Conservation (phyloP, 176 grass and related monocot species). For the Tillandsia leiboldiana region DNA sequence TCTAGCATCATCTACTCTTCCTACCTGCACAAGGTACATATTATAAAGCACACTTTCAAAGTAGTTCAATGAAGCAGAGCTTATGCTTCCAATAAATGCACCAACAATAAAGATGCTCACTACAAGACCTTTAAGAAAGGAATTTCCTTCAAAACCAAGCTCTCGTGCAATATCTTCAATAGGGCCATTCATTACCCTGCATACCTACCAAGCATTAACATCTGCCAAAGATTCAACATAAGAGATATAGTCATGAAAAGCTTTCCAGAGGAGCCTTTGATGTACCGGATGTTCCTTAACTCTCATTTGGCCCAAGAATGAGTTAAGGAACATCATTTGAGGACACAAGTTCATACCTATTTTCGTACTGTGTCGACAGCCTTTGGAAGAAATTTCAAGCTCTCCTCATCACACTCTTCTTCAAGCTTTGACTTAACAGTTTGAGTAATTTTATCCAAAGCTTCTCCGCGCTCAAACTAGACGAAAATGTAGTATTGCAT, state of each 20-base stretch:
- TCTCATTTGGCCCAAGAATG: no score
- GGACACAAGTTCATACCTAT: constrained; percentile 54
- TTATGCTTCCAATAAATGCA: no score
- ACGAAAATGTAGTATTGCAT: constrained; percentile 11
- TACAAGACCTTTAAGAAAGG: no score
- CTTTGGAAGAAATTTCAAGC: constrained; percentile 81
- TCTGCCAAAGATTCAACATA: no score
- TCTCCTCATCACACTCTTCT: constrained; percentile 86
- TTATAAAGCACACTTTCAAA: neutral
- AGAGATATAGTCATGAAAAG: no score
- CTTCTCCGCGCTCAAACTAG: constrained; percentile 91
- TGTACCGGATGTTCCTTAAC: no score
- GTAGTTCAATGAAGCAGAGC: constrained; percentile 33
- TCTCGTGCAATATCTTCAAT: no score
- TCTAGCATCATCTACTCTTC: constrained; percentile 66
- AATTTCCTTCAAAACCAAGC: no score
- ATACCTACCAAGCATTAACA: no score
- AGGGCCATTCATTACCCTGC: no score
- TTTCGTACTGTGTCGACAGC: constrained; percentile 83
- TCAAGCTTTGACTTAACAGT: constrained; percentile 72
- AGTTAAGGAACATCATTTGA: neutral
- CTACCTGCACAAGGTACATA: constrained; percentile 49
- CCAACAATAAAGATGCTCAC: no score
- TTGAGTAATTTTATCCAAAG: constrained; percentile 69
- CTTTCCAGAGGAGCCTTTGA: no score